Evolutionary conservation across 495 filamentous ascomycete genomes (phyloP).

Genomic region (Hypoxylon fragiforme): DNA sequence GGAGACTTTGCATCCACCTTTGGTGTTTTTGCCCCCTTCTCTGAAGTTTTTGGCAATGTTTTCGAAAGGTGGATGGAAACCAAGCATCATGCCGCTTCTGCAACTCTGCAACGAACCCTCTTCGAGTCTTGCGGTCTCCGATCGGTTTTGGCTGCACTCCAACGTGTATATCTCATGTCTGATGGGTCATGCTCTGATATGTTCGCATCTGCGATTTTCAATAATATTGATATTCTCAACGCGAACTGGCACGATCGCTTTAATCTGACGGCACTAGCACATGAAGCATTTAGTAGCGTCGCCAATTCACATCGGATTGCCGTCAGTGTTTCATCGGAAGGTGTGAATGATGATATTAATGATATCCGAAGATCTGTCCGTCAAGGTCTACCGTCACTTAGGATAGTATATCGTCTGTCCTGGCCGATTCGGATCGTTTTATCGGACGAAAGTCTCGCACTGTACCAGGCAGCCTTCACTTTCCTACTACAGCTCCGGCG

Average conservation of each 20-base stretch:
- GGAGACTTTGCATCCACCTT: conserved; percentile 52
- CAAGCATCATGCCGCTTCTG: conserved; percentile 69
- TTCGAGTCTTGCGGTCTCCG: conserved; percentile 71
- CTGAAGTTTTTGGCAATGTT: conserved; percentile 68
- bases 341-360: conserved; percentile 34
- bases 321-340: conserved; percentile 53
- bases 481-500: conserved; percentile 78
- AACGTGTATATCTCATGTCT: conserved; percentile 70
- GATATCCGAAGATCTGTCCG: conserved; percentile 50
- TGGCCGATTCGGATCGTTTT: conserved; percentile 91
- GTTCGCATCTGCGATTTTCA: conserved; percentile 73
- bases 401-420: conserved; percentile 65
- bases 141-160: conserved; percentile 66
- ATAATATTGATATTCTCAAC: conserved; percentile 69
- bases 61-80: conserved; percentile 73
- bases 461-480: conserved; percentile 71
- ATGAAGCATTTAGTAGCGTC: conserved; percentile 62
- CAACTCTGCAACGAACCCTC: conserved; percentile 64
- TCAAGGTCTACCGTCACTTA: conserved; percentile 56
- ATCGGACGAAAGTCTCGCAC: conserved; percentile 57
- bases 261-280: conserved; percentile 76
- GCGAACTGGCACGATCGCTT: conserved; percentile 80
- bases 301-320: conserved; percentile 64
- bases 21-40: conserved; percentile 66
- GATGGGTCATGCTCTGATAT: conserved; percentile 65